Evolutionary conservation across 2,329 filamentous ascomycete genomes (phyloP).

Genomic region (Aciculosporium take): DNA sequence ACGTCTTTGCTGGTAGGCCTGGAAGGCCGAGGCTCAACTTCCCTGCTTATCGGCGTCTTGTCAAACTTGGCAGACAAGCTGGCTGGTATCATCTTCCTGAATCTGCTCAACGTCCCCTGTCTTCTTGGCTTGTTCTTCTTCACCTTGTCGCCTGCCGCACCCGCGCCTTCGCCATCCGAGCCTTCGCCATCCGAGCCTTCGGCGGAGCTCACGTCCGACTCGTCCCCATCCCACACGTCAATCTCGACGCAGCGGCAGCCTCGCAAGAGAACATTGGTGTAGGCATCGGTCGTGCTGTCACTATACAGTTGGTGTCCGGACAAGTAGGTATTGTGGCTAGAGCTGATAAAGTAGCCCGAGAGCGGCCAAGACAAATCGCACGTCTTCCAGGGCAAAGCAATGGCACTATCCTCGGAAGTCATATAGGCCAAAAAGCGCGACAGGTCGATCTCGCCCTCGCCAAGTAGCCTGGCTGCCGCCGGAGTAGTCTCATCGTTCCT

Average conservation of each 20-base stretch:
- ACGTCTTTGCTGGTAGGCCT: conserved; percentile 7
- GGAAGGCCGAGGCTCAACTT: conserved; percentile 19
- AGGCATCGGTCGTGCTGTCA: conserved; percentile 74
- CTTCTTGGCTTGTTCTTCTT: conserved; percentile 31
- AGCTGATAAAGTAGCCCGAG: conserved; percentile 85
- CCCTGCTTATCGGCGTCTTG: conserved; percentile 33
- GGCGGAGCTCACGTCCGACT: conserved; percentile 52
- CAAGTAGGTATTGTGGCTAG: conserved; percentile 90
- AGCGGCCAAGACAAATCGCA: conserved; percentile 59
- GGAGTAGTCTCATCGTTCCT: conserved; percentile 21
- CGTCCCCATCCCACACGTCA: conserved; percentile 86
- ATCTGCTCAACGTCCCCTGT: conserved; percentile 47
- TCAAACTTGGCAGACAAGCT: conserved; percentile 31
- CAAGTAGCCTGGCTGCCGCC: conserved; percentile 14
- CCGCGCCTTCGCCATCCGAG: conserved; percentile 31
- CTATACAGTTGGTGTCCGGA: conserved; percentile 79
- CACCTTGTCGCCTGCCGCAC: conserved; percentile 25
- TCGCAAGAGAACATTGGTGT: conserved; percentile 68
- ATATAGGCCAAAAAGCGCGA: conserved; percentile 40
- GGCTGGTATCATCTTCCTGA: conserved; percentile 42
- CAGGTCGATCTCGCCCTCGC: conserved; percentile 27
- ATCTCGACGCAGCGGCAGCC: conserved; percentile 88
- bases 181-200: conserved; percentile 31
- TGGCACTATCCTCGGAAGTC: conserved; percentile 32
- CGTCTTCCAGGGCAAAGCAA: conserved; percentile 24